Evolutionary conservation across 2,329 filamentous ascomycete species (phyloP).

Genomic region (Aureobasidium zeae): DNA sequence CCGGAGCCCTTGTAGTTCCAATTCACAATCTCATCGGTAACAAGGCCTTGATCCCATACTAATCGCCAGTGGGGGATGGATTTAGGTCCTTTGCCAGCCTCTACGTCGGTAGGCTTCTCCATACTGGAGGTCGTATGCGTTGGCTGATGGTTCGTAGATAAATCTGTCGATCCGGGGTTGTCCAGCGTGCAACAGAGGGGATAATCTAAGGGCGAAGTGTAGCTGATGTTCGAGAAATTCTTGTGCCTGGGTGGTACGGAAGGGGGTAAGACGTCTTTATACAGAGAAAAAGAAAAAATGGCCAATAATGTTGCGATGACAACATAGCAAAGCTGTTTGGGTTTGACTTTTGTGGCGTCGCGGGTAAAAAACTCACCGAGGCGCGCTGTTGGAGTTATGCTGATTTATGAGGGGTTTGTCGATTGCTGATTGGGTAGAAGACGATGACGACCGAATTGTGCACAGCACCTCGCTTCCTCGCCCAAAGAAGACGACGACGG

Average conservation of each 20-base stretch:
- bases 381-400: too few species aligned
- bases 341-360: neutral
- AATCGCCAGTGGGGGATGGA: conserved; percentile 25
- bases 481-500: too few species aligned
- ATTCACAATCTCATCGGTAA: conserved; percentile 29
- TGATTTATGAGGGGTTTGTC: too few species aligned
- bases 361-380: too few species aligned
- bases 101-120: conserved; percentile 21
- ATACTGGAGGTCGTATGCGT: neutral
- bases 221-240: neutral
- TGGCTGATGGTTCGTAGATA: neutral
- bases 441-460: neutral
- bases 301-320: conserved; percentile 10
- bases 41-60: conserved; percentile 27
- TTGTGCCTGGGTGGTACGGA: neutral
- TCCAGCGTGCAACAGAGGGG: neutral
- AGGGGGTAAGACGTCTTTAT: neutral
- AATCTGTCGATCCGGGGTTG: neutral
- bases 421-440: neutral
- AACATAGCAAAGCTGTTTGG: conserved; percentile 9
- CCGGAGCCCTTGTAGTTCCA: conserved; percentile 37
- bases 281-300: neutral
- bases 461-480: conserved; percentile 1
- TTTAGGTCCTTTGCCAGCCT: conserved; percentile 21
- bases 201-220: neutral